Percentiles rank a stretch among this genome's conserved stretches.
Conservation (phyloP, 1,284 basidiomycete genomes). For the Trametes pubescens region DNA sequence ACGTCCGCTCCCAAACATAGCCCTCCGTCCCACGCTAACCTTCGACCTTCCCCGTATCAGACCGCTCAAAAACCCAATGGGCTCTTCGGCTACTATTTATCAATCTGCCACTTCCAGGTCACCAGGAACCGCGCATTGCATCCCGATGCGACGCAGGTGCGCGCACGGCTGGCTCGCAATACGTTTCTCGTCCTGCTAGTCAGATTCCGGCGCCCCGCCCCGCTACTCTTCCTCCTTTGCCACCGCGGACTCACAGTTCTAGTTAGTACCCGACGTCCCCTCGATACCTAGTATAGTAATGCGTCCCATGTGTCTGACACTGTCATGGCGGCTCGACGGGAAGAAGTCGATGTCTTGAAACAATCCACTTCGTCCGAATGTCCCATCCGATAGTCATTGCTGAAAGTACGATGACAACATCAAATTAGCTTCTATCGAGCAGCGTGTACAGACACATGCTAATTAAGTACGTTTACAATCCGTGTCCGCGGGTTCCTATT, state of each 20-base stretch:
- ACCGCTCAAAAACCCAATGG: conserved; percentile 23
- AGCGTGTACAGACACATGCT: not conserved
- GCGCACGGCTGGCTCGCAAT: conserved; percentile 37
- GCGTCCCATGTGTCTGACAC: conserved; percentile 8
- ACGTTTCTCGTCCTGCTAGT: conserved; percentile 32
- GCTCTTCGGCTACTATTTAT: conserved; percentile 28
- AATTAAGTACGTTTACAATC: conserved; percentile 2
- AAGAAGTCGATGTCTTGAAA: conserved; percentile 4
- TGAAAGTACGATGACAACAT: too few species aligned
- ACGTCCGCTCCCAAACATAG: not conserved
- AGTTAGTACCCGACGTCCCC: conserved; percentile 14
- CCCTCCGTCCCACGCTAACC: not conserved
- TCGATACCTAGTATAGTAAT: conserved; percentile 24
- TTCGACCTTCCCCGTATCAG: conserved; percentile 2
- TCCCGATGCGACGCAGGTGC: conserved; percentile 34
- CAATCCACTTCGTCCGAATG: not conserved
- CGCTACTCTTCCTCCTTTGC: conserved; percentile 2
- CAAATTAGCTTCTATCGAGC: not conserved
- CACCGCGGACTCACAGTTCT: conserved; percentile 18
- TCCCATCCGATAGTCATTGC: not conserved
- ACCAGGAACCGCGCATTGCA: conserved; percentile 30
- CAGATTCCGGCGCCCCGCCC: conserved; percentile 24
- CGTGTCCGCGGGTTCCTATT: not conserved
- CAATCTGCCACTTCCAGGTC: conserved; percentile 28
- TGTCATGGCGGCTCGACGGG: conserved; percentile 7